Percentiles rank a stretch among this genome's conserved stretches.
phyloP scores from a whole-genome alignment of 768 basidiomycete species.

The Boletus tomentosulus region DNA sequence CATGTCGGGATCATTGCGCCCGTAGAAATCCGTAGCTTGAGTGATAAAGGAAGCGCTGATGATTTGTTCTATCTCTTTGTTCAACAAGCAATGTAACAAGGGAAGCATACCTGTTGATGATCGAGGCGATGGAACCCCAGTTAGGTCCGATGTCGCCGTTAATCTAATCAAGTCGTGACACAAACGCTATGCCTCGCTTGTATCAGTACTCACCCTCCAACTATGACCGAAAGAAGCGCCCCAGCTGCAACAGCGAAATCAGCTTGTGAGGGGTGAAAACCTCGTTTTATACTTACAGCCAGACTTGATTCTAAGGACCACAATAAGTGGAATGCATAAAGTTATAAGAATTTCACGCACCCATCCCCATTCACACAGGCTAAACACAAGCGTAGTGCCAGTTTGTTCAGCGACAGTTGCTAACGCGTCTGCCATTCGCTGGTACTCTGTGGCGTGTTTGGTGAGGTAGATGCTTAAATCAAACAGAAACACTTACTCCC shows the following conservation, averaged over 20 bases:
- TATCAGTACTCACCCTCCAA: constrained; percentile 38
- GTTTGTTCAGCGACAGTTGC: constrained; percentile 39
- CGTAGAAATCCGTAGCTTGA: constrained; percentile 59
- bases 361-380: constrained; percentile 65
- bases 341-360: constrained; percentile 32
- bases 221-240: constrained; percentile 34
- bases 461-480: constrained; percentile 1
- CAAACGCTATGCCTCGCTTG: not conserved
- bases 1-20: constrained; percentile 64
- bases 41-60: constrained; percentile 60
- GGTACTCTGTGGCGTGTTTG: constrained; percentile 40
- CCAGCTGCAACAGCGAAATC: constrained; percentile 27
- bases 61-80: not conserved
- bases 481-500: constrained; percentile 39
- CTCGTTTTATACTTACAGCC: constrained; percentile 49
- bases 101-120: constrained; percentile 47
- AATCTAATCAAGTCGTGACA: constrained; percentile 7
- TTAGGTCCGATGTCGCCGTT: constrained; percentile 29
- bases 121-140: constrained; percentile 50
- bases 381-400: constrained; percentile 53
- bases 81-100: not conserved
- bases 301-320: constrained; percentile 48
- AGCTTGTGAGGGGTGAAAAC: not conserved
- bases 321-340: not conserved
- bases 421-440: constrained; percentile 58